Percentiles rank a stretch among this genome's conserved stretches.
Evolutionary conservation across 352 stramenopile genomes (phyloP).

Genomic region (Phytophthora cajani): DNA sequence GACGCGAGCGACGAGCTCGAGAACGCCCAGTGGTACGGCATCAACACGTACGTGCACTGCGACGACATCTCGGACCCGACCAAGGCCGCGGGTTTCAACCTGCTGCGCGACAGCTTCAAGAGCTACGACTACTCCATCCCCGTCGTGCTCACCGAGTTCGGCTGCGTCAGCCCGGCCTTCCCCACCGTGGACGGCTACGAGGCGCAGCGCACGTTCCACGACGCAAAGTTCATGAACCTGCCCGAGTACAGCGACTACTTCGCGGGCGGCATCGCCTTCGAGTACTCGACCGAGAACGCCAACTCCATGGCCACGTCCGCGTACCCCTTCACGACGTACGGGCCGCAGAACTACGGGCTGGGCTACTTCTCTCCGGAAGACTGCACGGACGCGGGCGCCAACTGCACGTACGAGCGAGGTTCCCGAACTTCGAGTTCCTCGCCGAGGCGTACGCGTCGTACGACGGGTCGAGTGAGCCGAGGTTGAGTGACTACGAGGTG

Average conservation of each 20-base stretch:
- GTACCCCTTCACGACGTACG: slow-evolving; percentile 75
- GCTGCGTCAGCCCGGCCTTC: slow-evolving; percentile 35
- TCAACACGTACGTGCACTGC: slow-evolving; percentile 88
- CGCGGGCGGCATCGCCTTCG: slow-evolving; percentile 72
- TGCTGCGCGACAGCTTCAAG: slow-evolving; percentile 65
- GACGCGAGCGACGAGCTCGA: slow-evolving; percentile 66
- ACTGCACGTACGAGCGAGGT: slow-evolving; percentile 62
- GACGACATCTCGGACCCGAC: slow-evolving; percentile 51
- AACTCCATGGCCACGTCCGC: slow-evolving; percentile 62
- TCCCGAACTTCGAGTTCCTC: slow-evolving; percentile 37
- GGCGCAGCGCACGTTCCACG: slow-evolving; percentile 79
- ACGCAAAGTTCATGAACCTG: slow-evolving; percentile 68
- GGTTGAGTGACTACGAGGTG: slow-evolving; percentile 30
- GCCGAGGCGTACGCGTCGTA: slow-evolving; percentile 60
- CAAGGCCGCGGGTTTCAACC: slow-evolving; percentile 63
- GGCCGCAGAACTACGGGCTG: slow-evolving; percentile 78
- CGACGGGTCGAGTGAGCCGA: slow-evolving; percentile 39
- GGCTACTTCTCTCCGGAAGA: slow-evolving; percentile 73
- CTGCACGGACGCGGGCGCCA: slow-evolving; percentile 52
- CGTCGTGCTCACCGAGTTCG: slow-evolving; percentile 41
- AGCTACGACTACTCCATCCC: slow-evolving; percentile 60
- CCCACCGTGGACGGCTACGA: slow-evolving; percentile 66
- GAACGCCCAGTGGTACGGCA: slow-evolving; percentile 84
- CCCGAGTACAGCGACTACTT: slow-evolving; percentile 63
- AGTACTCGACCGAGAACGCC: slow-evolving; percentile 83